Base-by-base conservation (phyloP, 2,329 filamentous ascomycete genomes). In the Ceratocystis eucalypticola region DNA sequence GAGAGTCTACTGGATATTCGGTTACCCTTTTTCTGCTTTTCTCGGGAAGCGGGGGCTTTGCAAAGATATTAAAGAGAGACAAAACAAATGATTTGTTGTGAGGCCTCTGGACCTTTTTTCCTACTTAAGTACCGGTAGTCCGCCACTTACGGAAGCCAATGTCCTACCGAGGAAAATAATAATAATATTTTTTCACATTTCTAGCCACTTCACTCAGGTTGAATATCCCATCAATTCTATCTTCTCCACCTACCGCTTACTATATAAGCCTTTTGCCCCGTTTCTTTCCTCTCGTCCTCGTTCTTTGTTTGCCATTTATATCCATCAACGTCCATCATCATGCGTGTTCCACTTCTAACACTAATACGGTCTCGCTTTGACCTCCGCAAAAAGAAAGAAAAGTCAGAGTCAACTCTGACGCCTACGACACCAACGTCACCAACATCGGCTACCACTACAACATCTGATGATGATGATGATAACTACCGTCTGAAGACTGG, bases 311-410 rank as follows among this genome's bases (percentile, higher is more conserved):
- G 28, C 25, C 20, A 5, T 25, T 53, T 25, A 25, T 22, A n/a
- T n/a, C 25, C 25, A 8, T 57, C 15, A 17, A 41, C 37, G 12
- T 41, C 53, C 17, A 7, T 59, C 28, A 20, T n/a, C 55, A 59
- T 59, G 55, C 55, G 55, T n/a, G 55, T 59, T 37, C 55, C 55
- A 28, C 55, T 59, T 37, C 28, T 59, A 28, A 59, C 55, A 59
- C 55, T 59, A 59, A 59, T 59, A 59, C 55, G 55, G 28, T 59
- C 55, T 59, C 28, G 55, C 55, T 59, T 59, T 59, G 55, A 59
- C 55, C 55, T 59, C 55, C 28, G 28, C 12, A 59, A 59, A 59
- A 59, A 59, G 28, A 37, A 59, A 59, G 28, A 59, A 59, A 59
- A 59, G 55, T 10, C 55, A 28, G 55, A 59, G 17, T 59, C 55